Percentiles rank a stretch among this genome's conserved stretches.
These are phyloP conservation scores for Gossypium schwendimanii DNA, from an alignment of 441 rosid genomes.

Conservation along the genomic window DNA sequence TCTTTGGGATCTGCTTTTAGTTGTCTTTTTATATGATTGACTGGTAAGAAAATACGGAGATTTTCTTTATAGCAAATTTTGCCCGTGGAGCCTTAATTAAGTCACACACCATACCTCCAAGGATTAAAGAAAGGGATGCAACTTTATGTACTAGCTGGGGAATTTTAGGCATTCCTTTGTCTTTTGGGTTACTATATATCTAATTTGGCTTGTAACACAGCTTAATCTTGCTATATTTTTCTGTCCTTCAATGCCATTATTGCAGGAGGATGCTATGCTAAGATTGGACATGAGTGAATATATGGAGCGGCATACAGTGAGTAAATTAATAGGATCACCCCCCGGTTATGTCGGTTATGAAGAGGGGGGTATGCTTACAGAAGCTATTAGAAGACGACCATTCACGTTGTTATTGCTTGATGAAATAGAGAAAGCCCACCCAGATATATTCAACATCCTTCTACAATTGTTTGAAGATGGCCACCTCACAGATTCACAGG, in stretches of 20 bases:
- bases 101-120: neutral
- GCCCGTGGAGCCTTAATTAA: neutral
- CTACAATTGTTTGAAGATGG: conserved; percentile 77
- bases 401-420: conserved; percentile 65
- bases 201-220: neutral
- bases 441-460: conserved; percentile 69
- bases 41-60: neutral
- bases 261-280: conserved; percentile 73
- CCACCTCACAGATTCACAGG: conserved; percentile 81
- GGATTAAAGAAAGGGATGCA: neutral
- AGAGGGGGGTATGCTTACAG: conserved; percentile 71
- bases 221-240: conserved; percentile 5
- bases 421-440: conserved; percentile 81
- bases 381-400: conserved; percentile 73
- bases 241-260: conserved; percentile 14
- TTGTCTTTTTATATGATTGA: neutral
- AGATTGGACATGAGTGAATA: conserved; percentile 83
- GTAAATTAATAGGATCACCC: conserved; percentile 72
- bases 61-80: neutral
- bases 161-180: neutral
- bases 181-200: neutral
- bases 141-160: neutral
- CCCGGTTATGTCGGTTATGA: conserved; percentile 72
- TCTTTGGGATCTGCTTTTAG: neutral
- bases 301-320: conserved; percentile 77